A percentile compares a stretch with the other conserved stretches of the same genome.
phyloP scores from a whole-genome alignment of 352 stramenopile species.

The Globisporangium ultimum region DNA sequence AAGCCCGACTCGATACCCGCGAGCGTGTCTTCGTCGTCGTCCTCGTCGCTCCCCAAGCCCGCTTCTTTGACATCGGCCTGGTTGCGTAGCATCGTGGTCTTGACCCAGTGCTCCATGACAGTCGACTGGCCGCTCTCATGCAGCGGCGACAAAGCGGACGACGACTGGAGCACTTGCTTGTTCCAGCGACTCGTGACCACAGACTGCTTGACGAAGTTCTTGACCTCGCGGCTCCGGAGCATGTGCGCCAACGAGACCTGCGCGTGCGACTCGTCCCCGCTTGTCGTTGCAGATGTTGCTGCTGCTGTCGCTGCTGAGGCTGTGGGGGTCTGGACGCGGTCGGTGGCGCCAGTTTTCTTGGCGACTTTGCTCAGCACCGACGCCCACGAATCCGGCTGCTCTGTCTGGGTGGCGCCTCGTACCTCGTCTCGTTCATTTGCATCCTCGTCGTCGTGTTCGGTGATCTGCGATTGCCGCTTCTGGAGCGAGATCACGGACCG shows the following conservation, averaged over 20 bases:
- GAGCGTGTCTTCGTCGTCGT: slow-evolving; percentile 14
- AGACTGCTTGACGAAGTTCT: slow-evolving; percentile 56
- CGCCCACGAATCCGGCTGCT: slow-evolving; percentile 25
- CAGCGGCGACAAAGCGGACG: not conserved
- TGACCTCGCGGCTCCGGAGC: slow-evolving; percentile 52
- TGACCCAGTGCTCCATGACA: slow-evolving; percentile 65
- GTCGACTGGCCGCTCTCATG: slow-evolving; percentile 29
- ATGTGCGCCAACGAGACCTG: slow-evolving; percentile 42
- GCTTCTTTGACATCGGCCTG: slow-evolving; percentile 19
- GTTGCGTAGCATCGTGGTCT: slow-evolving; percentile 33
- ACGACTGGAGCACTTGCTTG: slow-evolving; percentile 1
- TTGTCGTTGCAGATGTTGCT: too few relatives aligned
- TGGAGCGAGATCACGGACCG: slow-evolving; percentile 29
- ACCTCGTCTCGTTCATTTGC: not conserved
- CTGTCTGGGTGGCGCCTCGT: not conserved
- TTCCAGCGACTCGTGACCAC: slow-evolving; percentile 26
- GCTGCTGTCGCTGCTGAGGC: too few relatives aligned
- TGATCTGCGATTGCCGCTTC: not conserved
- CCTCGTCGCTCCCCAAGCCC: slow-evolving; percentile 21
- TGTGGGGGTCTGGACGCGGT: not conserved
- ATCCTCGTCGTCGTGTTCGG: slow-evolving; percentile 5
- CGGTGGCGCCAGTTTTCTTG: slow-evolving; percentile 11
- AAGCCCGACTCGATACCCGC: slow-evolving; percentile 38
- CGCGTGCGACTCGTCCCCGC: slow-evolving; percentile 1
- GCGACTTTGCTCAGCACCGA: slow-evolving; percentile 26